Conservation (phyloP, 345 rosid genomes). For the Moringa oleifera region DNA sequence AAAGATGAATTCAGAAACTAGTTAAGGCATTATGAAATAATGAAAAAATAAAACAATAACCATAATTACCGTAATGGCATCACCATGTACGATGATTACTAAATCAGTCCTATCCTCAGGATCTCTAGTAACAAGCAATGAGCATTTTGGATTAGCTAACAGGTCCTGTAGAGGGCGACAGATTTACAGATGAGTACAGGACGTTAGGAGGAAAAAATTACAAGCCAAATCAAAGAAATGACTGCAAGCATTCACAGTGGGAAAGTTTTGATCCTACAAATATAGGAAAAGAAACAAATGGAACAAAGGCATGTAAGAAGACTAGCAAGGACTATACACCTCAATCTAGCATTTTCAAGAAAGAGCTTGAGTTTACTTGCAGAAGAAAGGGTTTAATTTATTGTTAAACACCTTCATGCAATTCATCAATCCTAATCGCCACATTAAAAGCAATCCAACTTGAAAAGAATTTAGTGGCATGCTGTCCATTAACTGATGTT, state of each 20-base stretch:
- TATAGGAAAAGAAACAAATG: not conserved
- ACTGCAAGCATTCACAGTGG: not conserved
- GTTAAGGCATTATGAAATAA: constrained; percentile 3
- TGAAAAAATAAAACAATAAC: constrained; percentile 7
- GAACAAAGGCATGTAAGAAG: not conserved
- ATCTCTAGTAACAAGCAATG: constrained; percentile 78
- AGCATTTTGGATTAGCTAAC: constrained; percentile 75
- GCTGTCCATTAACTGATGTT: not conserved
- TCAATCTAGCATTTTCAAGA: not conserved
- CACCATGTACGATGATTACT: constrained; percentile 79
- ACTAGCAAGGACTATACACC: not conserved
- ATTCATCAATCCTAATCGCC: constrained; percentile 2
- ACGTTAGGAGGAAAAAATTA: not conserved
- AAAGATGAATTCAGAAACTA: not conserved
- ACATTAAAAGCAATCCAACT: not conserved
- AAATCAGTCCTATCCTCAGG: constrained; percentile 86
- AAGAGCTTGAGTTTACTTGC: too few species aligned
- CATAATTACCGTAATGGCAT: constrained; percentile 76
- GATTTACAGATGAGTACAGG: constrained; percentile 4
- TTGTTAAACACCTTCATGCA: not conserved
- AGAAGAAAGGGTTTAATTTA: too few species aligned
- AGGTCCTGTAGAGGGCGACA: constrained; percentile 55
- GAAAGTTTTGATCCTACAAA: too few species aligned
- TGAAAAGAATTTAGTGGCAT: not conserved
- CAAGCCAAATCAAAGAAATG: not conserved